Evolutionary conservation across 2,329 filamentous ascomycete species (phyloP), one percentile per base, ranked within the genome.

Genomic region (Nigrograna mackinnonii): DNA sequence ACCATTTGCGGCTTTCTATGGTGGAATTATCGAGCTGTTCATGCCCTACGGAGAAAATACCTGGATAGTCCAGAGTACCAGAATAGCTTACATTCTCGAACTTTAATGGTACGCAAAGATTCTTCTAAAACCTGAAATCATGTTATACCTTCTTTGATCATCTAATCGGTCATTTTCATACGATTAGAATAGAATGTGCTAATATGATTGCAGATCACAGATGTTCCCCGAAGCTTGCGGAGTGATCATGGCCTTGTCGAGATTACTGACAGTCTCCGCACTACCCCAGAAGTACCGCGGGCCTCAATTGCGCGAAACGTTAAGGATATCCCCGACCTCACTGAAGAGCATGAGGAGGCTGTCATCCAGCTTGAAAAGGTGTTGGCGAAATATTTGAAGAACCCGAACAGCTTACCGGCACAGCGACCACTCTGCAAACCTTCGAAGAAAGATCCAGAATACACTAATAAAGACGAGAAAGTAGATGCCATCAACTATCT

Each of bases 401-500:
- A 96, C 46, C 94, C 94, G 0, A 79, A 87, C 49, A 83, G 86
- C 47, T 77, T 97, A 0, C 94, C 94, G 0, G 57, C 86, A 0
- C 82, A 81, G 16, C 82, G 94, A 22, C 94, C 94, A 1, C 79
- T 80, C 36, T 95, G 91, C 74, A 83, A 80, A 33, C 88, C 89
- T 0, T 87, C 87, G 11, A 92, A 91, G 64, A 87, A 86, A 50
- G 89, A 96, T 57, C 57, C 62, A 3, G 58, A 42, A 79, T 83
- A 1, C 85, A 83, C 54, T 77, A 53, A 85, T 18, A 81, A 79
- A 22, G 82, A 82, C 12, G 82, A 88, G 52, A 92, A 91, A 64
- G 81, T 97, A 4, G 94, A 99, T 63, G 90, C 94, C 14, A 97
- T 99, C 59, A 89, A 96, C 49, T 97, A 96, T 60, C 77, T 95